Evolutionary conservation across 768 basidiomycete genomes (phyloP).

Genomic region (Collybiopsis luxurians): DNA sequence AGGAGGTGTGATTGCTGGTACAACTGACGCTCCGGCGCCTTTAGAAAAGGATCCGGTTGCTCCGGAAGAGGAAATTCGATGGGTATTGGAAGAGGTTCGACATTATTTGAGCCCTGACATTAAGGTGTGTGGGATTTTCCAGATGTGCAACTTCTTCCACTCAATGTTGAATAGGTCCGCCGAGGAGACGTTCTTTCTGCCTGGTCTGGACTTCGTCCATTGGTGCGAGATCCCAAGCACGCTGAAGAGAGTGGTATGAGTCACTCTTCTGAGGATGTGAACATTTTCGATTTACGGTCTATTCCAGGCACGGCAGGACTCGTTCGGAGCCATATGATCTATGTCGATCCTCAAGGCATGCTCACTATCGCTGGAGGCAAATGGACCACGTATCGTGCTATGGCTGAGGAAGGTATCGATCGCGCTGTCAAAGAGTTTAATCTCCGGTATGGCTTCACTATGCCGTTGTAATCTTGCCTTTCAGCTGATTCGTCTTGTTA

Average conservation of each 20-base stretch:
- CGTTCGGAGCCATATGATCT: constrained; percentile 92
- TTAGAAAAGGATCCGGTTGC: constrained; percentile 64
- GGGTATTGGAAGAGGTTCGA: constrained; percentile 93
- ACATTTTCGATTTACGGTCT: neutral
- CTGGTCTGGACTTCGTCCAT: constrained; percentile 89
- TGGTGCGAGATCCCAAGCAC: constrained; percentile 75
- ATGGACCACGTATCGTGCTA: constrained; percentile 96
- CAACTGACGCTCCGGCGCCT: constrained; percentile 77
- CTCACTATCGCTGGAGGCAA: constrained; percentile 97
- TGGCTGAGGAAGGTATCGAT: constrained; percentile 96
- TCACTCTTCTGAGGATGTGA: neutral
- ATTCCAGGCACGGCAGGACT: constrained; percentile 67
- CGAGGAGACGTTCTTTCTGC: constrained; percentile 94
- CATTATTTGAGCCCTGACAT: constrained; percentile 90
- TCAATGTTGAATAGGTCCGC: constrained; percentile 46
- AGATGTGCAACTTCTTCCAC: neutral
- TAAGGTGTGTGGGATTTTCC: constrained; percentile 31
- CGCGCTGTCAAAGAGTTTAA: constrained; percentile 77
- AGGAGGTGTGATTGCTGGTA: constrained; percentile 95
- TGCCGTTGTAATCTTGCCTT: neutral
- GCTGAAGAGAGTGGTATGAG: constrained; percentile 39
- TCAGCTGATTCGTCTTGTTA: neutral
- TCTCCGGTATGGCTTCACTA: constrained; percentile 8
- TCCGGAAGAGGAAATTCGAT: constrained; percentile 91
- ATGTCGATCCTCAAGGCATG: constrained; percentile 76